Evolutionary conservation across 75 land plant genomes (phyloP).

Genomic region (Pinus taeda): DNA sequence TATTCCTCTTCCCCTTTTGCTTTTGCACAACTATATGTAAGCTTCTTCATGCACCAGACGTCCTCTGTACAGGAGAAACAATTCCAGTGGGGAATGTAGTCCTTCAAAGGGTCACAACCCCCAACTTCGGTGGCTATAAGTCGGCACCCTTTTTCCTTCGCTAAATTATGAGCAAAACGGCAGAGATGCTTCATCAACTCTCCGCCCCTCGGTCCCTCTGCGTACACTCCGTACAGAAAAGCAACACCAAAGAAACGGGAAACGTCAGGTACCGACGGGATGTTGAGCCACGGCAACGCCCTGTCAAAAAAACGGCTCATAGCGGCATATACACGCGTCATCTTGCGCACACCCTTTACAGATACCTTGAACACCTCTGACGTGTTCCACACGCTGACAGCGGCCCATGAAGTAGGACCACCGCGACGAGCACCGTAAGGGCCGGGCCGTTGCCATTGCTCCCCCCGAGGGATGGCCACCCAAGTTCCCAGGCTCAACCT

Average conservation of each 20-base stretch:
- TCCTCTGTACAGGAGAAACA: constrained; percentile 44
- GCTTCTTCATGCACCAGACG: constrained; percentile 55
- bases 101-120: constrained; percentile 30
- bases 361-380: constrained; percentile 51
- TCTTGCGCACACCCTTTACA: constrained; percentile 30
- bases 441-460: background rate
- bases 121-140: constrained; percentile 45
- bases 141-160: constrained; percentile 22
- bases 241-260: constrained; percentile 37
- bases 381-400: constrained; percentile 59
- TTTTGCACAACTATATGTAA: background rate
- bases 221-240: constrained; percentile 50
- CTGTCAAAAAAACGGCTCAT: constrained; percentile 21
- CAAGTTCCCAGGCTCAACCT: constrained; percentile 54
- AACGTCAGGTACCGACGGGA: constrained; percentile 39
- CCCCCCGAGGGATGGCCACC: constrained; percentile 35
- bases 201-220: constrained; percentile 24
- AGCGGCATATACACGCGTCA: constrained; percentile 15
- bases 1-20: background rate
- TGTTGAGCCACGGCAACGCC: constrained; percentile 32
- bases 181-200: constrained; percentile 30
- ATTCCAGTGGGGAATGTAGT: constrained; percentile 41
- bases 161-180: constrained; percentile 44
- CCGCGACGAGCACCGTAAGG: too few relatives aligned
- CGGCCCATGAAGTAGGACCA: constrained; percentile 28